Conservation (phyloP, 2,329 filamentous ascomycete genomes). For the Sporothrix protearum region DNA sequence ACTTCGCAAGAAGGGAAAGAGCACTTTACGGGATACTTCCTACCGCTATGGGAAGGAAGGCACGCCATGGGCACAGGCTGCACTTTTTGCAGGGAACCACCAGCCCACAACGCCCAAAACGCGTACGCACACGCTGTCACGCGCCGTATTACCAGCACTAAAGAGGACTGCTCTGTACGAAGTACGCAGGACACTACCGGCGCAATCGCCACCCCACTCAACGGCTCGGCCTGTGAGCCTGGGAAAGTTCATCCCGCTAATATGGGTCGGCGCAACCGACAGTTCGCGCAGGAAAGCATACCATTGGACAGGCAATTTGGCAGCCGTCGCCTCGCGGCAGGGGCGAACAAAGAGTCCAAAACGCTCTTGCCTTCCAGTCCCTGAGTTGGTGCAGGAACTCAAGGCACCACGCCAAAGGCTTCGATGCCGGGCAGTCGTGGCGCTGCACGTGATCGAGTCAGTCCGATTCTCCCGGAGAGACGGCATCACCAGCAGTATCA, state of each 20-base stretch:
- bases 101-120: background rate
- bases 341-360: background rate
- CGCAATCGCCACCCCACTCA: conserved; percentile 14
- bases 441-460: background rate
- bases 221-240: conserved; percentile 3
- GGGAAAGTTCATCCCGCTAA: conserved; percentile 15
- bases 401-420: background rate
- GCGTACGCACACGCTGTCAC: conserved; percentile 17
- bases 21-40: background rate
- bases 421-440: background rate
- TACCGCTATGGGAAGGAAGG: background rate
- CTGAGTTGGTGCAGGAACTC: background rate
- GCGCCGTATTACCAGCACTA: conserved; percentile 14
- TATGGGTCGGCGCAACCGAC: background rate
- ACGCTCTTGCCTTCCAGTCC: background rate
- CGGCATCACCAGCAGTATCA: background rate
- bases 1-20: background rate
- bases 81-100: conserved; percentile 17
- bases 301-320: background rate
- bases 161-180: background rate
- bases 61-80: background rate
- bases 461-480: background rate
- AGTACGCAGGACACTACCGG: background rate
- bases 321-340: background rate
- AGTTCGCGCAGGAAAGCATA: background rate